A percentile compares a stretch with the other conserved stretches of the same genome.
Conservation (phyloP, 176 grass and related monocot species). For the Musa schizocarpa region DNA sequence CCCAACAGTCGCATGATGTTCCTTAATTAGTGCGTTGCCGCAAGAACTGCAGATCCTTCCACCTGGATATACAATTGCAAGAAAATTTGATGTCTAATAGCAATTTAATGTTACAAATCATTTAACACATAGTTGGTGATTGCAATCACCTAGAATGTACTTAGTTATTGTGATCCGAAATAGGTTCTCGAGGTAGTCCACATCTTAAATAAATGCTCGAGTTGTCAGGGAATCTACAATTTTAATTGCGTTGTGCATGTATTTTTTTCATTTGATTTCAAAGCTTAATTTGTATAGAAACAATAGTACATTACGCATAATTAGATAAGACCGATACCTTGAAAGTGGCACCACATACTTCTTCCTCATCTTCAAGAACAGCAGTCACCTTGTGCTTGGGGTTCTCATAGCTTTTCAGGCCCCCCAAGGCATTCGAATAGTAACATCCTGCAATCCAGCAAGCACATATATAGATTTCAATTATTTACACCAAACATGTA, state of each 20-base stretch:
- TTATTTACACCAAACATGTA: no score
- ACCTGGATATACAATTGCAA: slow-evolving; percentile 34
- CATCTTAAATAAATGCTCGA: no score
- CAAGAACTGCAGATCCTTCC: slow-evolving; percentile 57
- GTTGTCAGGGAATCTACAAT: no score
- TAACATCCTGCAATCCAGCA: slow-evolving; percentile 47
- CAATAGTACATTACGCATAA: not conserved
- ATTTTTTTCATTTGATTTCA: no score
- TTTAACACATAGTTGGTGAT: not conserved
- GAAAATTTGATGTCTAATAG: no score
- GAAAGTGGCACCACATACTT: slow-evolving; percentile 94
- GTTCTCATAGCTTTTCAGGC: slow-evolving; percentile 87
- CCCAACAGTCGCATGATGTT: no score
- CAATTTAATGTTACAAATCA: not conserved
- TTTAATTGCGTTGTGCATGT: no score
- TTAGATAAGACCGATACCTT: slow-evolving; percentile 28
- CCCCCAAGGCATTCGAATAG: slow-evolving; percentile 77
- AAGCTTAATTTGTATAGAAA: not conserved
- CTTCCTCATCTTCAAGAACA: slow-evolving; percentile 63
- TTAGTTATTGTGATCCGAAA: no score
- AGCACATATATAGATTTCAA: no score
- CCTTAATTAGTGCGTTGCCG: slow-evolving; percentile 32
- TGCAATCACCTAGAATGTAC: no score
- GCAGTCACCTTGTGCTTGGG: slow-evolving; percentile 90
- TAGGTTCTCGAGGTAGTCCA: no score